These are phyloP conservation scores for Calcarisporium arbuscula DNA, from an alignment of 2,329 filamentous ascomycete species.

Conservation along the genomic window DNA sequence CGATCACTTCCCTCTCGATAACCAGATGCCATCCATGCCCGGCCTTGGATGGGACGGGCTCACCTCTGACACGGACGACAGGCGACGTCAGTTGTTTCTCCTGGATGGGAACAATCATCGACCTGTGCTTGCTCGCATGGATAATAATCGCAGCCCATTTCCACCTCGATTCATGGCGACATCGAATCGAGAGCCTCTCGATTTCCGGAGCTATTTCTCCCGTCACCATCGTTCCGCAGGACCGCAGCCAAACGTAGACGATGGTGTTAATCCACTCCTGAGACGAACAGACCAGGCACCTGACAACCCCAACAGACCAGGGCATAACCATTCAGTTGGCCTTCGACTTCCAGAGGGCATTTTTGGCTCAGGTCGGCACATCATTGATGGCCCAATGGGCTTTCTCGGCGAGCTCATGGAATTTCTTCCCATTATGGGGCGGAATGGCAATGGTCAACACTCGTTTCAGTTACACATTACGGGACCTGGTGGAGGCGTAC, in stretches of 20 bases:
- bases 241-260: constrained; percentile 58
- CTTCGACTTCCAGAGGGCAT: constrained; percentile 40
- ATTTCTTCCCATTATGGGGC: constrained; percentile 41
- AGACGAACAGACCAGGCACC: constrained; percentile 49
- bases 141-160: constrained; percentile 52
- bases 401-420: constrained; percentile 52
- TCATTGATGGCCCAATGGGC: constrained; percentile 45
- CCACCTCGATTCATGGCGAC: constrained; percentile 48
- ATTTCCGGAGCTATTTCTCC: constrained; percentile 44
- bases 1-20: constrained; percentile 42
- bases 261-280: constrained; percentile 81
- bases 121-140: constrained; percentile 25
- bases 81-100: constrained; percentile 38
- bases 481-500: constrained; percentile 36
- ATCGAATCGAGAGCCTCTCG: constrained; percentile 46
- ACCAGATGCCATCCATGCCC: constrained; percentile 31
- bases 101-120: constrained; percentile 45
- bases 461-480: constrained; percentile 56
- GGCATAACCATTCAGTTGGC: constrained; percentile 48
- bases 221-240: constrained; percentile 48
- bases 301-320: constrained; percentile 42
- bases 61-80: constrained; percentile 42
- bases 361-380: constrained; percentile 31
- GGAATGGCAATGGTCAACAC: constrained; percentile 39
- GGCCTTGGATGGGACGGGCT: constrained; percentile 54